Percentiles rank a stretch among this genome's conserved stretches.
phyloP scores from a whole-genome alignment of 139 green algal species.

The Penium margaritaceum region DNA sequence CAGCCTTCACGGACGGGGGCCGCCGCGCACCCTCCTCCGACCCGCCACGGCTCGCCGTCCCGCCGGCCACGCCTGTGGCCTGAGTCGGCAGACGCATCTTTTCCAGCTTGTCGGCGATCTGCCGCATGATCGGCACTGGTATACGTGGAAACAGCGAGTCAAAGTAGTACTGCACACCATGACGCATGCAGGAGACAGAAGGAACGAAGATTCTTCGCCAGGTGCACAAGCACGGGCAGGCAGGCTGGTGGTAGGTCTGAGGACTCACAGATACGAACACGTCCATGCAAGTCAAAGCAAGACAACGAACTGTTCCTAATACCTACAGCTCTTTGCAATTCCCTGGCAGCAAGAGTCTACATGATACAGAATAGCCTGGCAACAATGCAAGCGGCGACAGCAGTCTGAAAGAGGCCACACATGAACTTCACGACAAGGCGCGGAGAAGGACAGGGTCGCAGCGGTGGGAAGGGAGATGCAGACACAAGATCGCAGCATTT shows the following conservation, averaged over 20 bases:
- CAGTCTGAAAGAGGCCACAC: background rate
- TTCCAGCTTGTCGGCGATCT: slow-evolving; percentile 62
- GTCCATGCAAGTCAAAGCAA: background rate
- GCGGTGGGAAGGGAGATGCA: background rate
- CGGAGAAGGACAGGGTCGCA: background rate
- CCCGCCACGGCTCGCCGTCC: slow-evolving; percentile 62
- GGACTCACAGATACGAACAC: background rate
- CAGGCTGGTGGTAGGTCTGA: background rate
- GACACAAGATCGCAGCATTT: no score
- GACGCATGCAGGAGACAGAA: background rate
- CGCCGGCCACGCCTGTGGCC: slow-evolving; percentile 71
- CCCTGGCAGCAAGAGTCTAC: background rate
- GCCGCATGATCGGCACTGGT: slow-evolving; percentile 74
- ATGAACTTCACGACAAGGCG: background rate
- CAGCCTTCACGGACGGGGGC: slow-evolving; percentile 83
- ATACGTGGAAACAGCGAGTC: slow-evolving; percentile 93
- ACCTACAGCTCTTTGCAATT: background rate
- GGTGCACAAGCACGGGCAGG: background rate
- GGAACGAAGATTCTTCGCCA: background rate
- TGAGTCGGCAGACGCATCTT: slow-evolving; percentile 60
- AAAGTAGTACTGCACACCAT: slow-evolving; percentile 82
- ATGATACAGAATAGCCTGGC: background rate
- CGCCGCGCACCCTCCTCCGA: slow-evolving; percentile 60
- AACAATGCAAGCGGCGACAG: background rate
- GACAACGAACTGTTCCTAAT: background rate